These are phyloP conservation scores for Corinectria fuckeliana DNA, from an alignment of 2,329 filamentous ascomycete species.

Conservation along the genomic window DNA sequence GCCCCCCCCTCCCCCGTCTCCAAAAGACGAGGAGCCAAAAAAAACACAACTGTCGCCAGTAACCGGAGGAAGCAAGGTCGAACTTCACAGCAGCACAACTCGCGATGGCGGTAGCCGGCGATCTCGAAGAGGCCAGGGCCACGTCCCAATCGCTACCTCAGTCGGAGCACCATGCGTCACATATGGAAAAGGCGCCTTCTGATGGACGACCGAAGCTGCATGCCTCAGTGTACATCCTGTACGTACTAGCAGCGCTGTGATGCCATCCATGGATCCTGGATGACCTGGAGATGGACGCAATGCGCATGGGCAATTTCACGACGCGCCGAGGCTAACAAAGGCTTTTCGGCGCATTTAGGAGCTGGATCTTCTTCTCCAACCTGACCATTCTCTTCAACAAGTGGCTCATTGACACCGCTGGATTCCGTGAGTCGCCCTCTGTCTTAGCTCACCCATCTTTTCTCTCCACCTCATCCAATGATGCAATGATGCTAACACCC, in stretches of 20 bases:
- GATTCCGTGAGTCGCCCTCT: constrained; percentile 68
- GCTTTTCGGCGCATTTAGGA: constrained; percentile 43
- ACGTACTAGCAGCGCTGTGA: too few relatives aligned
- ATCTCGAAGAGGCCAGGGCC: constrained; percentile 19
- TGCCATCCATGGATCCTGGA: too few relatives aligned
- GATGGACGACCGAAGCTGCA: constrained; percentile 15
- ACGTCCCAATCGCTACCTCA: constrained; percentile 11
- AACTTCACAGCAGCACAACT: not conserved
- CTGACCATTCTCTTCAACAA: constrained; percentile 92
- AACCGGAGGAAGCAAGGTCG: not conserved
- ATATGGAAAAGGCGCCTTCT: not conserved
- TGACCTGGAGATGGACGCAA: not conserved
- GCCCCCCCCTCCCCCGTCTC: not conserved
- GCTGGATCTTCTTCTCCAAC: constrained; percentile 87
- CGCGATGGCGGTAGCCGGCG: constrained; percentile 7
- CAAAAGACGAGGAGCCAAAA: not conserved
- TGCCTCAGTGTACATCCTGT: constrained; percentile 15
- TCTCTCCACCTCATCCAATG: not conserved
- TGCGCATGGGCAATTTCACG: not conserved
- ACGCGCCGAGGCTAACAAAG: constrained; percentile 19
- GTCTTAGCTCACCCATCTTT: not conserved
- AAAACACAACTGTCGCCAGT: not conserved
- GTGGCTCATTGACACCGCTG: constrained; percentile 77
- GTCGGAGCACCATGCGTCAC: constrained; percentile 11
- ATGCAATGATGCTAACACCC: constrained; percentile 15